Evolutionary conservation across 345 rosid genomes (phyloP), one percentile per base, ranked within the genome.

Genomic region (Populus nigra): DNA sequence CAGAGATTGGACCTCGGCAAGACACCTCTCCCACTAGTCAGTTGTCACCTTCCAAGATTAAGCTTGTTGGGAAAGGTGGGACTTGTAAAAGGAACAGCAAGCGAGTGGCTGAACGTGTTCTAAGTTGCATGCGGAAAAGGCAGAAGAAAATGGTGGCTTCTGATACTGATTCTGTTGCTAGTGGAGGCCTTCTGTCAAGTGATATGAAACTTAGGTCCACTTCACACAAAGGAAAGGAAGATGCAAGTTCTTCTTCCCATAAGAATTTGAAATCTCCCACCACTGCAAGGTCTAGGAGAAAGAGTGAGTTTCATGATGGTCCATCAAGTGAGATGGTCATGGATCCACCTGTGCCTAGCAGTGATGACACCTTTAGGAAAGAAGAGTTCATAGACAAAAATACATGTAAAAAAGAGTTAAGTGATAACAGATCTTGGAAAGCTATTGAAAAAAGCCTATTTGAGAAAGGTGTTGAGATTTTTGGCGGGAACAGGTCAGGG

Each of bases 381-480:
- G 91, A 92, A 76, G 94, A 89, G 83, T 84, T 86, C 85, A 79
- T 90, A 15, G 94, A 85, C 79, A 97, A 89, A 78, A 92, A 84
- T 77, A 79, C 63, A 31, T 79, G 87, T 83, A 88, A 80, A 80
- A 86, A 76, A 83, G 93, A 87, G 78, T 35, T 72, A 67, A 76
- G 80, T 82, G 91, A 81, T 83, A 86, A 82, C 53, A 88, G 81
- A 77, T 88, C 91, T 33, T 96, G 98, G 98, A 91, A 91, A 85
- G 84, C 93, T 73, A 82, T 93, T 75, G 99, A 96, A 80, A 91
- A 91, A 87, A 84, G 94, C 85, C 94, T 96, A 69, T 91, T 88
- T 77, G 94, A 91, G 80, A 96, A 96, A 86, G 98, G 98, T 72
- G 82, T 94, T 55, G 94, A 96, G 87, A 94, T 96, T 79, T 96